A percentile compares a stretch with the other conserved stretches of the same genome.
phyloP scores from a whole-genome alignment of 495 filamentous ascomycete species.

The Penicillium arizonense region DNA sequence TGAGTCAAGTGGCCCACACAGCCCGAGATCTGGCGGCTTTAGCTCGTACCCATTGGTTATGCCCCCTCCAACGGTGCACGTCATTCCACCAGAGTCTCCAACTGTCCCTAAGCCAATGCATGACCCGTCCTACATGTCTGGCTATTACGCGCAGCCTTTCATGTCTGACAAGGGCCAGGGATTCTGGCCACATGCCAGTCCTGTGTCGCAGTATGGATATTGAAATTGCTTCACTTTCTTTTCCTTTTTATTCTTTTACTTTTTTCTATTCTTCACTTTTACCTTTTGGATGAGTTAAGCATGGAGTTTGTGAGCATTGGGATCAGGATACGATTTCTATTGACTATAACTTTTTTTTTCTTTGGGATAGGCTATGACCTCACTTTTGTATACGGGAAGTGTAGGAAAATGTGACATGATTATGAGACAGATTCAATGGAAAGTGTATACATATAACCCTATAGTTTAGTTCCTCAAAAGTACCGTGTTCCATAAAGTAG shows the following conservation, averaged over 20 bases:
- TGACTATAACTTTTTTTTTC: not conserved
- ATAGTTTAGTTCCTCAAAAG: too few relatives aligned
- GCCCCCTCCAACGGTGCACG: slow-evolving; percentile 3
- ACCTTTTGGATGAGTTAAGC: not conserved
- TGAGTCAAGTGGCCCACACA: slow-evolving; percentile 24
- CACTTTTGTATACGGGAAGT: not conserved
- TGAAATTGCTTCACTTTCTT: not conserved
- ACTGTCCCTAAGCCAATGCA: slow-evolving; percentile 10
- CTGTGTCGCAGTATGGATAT: slow-evolving; percentile 18
- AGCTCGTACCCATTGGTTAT: slow-evolving; percentile 13
- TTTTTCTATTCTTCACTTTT: not conserved
- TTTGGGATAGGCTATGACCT: not conserved
- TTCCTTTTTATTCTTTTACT: not conserved
- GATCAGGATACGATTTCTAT: not conserved
- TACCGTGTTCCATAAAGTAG: not conserved
- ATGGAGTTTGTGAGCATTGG: slow-evolving; percentile 5
- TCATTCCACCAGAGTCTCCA: slow-evolving; percentile 5
- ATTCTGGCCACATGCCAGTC: slow-evolving; percentile 18
- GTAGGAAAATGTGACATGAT: not conserved
- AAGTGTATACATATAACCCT: too few relatives aligned
- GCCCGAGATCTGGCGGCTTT: slow-evolving; percentile 12
- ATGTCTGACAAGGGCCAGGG: slow-evolving; percentile 10
- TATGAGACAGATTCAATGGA: not conserved
- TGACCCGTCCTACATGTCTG: slow-evolving; percentile 9
- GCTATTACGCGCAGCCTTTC: slow-evolving; percentile 17